Percentiles rank a stretch among this genome's conserved stretches.
Conservation (phyloP, 257 asterid species). For the Ballota nigra region DNA sequence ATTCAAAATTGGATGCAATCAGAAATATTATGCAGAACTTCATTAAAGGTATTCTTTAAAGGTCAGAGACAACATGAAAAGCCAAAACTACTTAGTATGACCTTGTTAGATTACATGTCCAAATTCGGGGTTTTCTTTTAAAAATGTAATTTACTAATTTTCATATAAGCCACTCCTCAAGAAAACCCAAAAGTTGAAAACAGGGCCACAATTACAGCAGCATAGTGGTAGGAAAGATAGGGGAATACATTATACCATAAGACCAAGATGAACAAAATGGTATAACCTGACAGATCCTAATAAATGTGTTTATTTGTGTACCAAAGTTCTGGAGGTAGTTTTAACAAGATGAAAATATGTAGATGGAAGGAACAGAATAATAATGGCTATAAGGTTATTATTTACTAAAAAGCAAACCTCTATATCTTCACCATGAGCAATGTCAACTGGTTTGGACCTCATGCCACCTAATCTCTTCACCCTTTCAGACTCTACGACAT, state of each 20-base stretch:
- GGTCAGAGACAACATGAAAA: neutral
- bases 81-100: neutral
- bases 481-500: slow-evolving; percentile 41
- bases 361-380: neutral
- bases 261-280: neutral
- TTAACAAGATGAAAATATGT: neutral
- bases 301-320: neutral
- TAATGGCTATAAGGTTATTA: neutral
- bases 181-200: neutral
- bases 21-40: neutral
- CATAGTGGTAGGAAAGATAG: neutral
- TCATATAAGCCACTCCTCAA: neutral
- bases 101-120: neutral
- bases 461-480: slow-evolving; percentile 36
- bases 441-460: slow-evolving; percentile 24
- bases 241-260: neutral
- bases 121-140: neutral
- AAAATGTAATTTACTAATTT: neutral
- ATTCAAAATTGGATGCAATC: neutral
- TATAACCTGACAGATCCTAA: neutral
- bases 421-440: slow-evolving; percentile 22
- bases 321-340: neutral
- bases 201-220: neutral
- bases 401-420: slow-evolving; percentile 28
- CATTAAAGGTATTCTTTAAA: neutral